Evolutionary conservation across 1,139 yeast genomes (phyloP), one percentile per base, ranked within the genome.

Genomic region (Hansenula sp.): DNA sequence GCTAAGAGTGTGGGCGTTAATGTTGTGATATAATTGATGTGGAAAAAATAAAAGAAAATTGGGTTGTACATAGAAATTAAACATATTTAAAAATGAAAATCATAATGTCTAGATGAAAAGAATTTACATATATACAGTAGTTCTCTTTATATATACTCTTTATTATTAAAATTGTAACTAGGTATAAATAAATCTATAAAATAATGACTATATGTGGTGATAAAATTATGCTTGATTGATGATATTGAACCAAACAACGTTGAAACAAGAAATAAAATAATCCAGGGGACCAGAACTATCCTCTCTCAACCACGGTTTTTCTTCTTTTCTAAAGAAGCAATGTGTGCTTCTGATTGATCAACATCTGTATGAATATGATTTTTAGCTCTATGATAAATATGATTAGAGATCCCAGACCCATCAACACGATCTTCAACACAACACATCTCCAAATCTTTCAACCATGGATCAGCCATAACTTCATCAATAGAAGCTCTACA

Each of bases 291-390:
- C n/a, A n/a, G n/a, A n/a, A n/a, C n/a, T n/a, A n/a, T n/a, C n/a
- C n/a, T n/a, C n/a, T n/a, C n/a, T n/a, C 18, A 10, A 17, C 32
- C 13, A 19, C 76, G 73, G 60, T 75, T 79, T 63, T 84, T 85
- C 55, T 76, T 81, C 71, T 83, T 86, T 60, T 91, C 97, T 54
- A 89, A 76, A 42, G 94, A 86, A 15, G 97, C 96, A 66, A 91
- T 91, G 63, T 91, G 98, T 0, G 97, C 98, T 57, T 88, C 95
- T 47, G 89, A 83, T 62, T 88, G 96, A 56, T 89, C 96, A 42
- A 91, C 97, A 55, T 80, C 81, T 1, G 96, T 87, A 61, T 91
- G 98, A 37, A 73, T 75, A 61, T 91, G 98, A 58, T 79, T 83
- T 4, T 68, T 66, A 36, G 78, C 74, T 44, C 61, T 49, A 28